Evolutionary conservation across 2,329 filamentous ascomycete species (phyloP).

Genomic region (Escovopsis weberi): DNA sequence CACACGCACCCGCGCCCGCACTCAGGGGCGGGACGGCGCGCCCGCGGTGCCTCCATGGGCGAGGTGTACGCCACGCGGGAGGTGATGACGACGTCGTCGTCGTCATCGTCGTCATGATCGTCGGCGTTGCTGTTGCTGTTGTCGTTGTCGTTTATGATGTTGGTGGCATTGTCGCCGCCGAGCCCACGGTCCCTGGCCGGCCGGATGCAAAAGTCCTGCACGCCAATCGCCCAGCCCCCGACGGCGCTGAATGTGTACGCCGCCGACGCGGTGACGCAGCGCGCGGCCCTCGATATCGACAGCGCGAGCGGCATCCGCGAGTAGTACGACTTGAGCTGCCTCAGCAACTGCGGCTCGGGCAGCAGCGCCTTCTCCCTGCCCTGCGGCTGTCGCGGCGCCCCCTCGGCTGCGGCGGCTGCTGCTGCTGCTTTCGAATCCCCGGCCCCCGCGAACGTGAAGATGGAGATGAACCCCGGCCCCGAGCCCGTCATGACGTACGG

Average conservation of each 20-base stretch:
- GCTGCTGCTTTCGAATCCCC: no score
- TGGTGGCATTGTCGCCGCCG: no score
- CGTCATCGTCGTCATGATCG: no score
- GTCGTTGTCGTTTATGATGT: no score
- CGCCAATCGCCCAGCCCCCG: slow-evolving; percentile 73
- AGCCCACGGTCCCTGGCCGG: slow-evolving; percentile 2
- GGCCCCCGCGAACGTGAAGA: slow-evolving; percentile 48
- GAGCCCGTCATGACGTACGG: slow-evolving; percentile 74
- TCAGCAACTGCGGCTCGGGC: slow-evolving; percentile 38
- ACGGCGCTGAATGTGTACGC: slow-evolving; percentile 71
- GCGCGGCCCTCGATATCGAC: slow-evolving; percentile 56
- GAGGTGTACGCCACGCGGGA: slow-evolving; percentile 23
- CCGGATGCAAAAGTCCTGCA: slow-evolving; percentile 71
- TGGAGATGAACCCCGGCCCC: slow-evolving; percentile 53
- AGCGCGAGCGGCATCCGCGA: slow-evolving; percentile 65
- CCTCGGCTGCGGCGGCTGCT: no score
- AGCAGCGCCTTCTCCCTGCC: not conserved
- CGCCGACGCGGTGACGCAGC: slow-evolving; percentile 62
- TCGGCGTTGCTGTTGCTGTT: no score
- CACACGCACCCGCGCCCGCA: no score
- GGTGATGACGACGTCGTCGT: slow-evolving; percentile 7
- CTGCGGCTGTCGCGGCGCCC: no score
- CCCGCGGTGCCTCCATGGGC: slow-evolving; percentile 14
- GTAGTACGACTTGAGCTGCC: slow-evolving; percentile 68
- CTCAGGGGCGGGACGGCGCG: slow-evolving; percentile 2